Conservation (phyloP, 2,329 filamentous ascomycete species). For the Neopestalotiopsis sp. region DNA sequence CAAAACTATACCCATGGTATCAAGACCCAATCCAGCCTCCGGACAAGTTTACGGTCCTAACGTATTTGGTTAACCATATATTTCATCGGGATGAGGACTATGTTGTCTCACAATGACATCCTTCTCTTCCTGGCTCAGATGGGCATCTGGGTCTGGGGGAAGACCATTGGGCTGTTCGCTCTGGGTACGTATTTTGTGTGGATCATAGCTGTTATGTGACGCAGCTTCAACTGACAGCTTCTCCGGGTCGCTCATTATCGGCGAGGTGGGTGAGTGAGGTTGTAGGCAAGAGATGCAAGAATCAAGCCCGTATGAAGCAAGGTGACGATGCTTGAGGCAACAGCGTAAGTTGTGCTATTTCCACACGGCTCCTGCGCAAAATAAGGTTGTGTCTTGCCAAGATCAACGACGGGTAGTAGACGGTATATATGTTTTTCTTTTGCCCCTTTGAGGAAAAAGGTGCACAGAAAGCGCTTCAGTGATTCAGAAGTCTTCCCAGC, state of each 20-base stretch:
- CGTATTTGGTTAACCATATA: constrained; percentile 18
- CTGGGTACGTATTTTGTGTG: neutral
- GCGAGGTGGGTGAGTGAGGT: neutral
- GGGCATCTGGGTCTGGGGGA: constrained; percentile 59
- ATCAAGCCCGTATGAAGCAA: neutral
- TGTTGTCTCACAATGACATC: constrained; percentile 52
- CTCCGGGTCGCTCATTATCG: constrained; percentile 35
- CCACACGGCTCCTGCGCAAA: neutral
- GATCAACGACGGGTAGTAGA: neutral
- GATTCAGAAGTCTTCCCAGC: neutral
- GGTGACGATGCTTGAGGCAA: neutral
- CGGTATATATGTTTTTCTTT: neutral
- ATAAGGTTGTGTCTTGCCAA: neutral
- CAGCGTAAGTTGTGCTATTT: neutral
- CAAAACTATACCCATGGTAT: constrained; percentile 39
- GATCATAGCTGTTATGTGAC: constrained; percentile 23
- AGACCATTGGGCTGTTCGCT: constrained; percentile 21
- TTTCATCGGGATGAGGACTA: neutral
- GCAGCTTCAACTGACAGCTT: constrained; percentile 30
- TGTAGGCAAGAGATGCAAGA: neutral
- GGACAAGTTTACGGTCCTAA: constrained; percentile 37
- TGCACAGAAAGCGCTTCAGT: neutral
- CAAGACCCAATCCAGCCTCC: constrained; percentile 38
- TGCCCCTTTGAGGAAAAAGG: neutral
- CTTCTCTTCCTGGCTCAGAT: constrained; percentile 59